Percentiles rank a stretch among this genome's conserved stretches.
phyloP scores from a whole-genome alignment of 2,329 filamentous ascomycete genomes.

The Calonectria naviculata region DNA sequence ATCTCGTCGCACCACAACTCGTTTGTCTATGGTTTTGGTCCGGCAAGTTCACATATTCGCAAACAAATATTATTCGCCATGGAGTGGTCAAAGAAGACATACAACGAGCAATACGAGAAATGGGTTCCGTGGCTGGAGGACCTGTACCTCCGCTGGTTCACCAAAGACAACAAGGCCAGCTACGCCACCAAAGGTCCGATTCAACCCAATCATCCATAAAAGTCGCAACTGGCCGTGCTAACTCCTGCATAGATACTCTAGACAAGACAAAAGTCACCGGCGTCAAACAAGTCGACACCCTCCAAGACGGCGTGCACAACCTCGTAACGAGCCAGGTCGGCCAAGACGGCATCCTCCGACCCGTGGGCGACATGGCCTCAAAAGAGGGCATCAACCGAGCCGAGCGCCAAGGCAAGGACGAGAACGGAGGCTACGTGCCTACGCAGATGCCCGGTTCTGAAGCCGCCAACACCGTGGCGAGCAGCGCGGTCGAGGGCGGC shows the following conservation, averaged over 20 bases:
- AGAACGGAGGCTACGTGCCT: conserved; percentile 61
- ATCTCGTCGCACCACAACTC: background rate
- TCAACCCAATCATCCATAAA: background rate
- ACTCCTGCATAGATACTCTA: conserved; percentile 64
- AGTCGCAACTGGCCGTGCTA: background rate
- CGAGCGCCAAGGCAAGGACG: conserved; percentile 73
- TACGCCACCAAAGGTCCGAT: conserved; percentile 74
- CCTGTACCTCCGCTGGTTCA: conserved; percentile 77
- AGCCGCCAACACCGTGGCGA: conserved; percentile 39
- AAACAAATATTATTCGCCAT: conserved; percentile 40
- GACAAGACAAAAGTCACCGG: conserved; percentile 77
- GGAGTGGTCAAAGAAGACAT: conserved; percentile 71
- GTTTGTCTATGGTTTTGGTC: background rate
- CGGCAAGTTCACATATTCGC: background rate
- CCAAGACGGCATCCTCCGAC: conserved; percentile 74
- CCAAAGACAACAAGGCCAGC: conserved; percentile 80
- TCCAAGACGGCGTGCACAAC: conserved; percentile 75
- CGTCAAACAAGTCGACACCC: conserved; percentile 72
- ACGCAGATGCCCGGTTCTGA: conserved; percentile 43
- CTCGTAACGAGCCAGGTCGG: conserved; percentile 73
- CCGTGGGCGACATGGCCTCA: conserved; percentile 69
- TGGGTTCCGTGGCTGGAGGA: conserved; percentile 86
- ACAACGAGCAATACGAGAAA: conserved; percentile 78
- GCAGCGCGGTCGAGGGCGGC: conserved; percentile 43
- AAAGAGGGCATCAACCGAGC: conserved; percentile 75